Conservation (phyloP, 1,284 basidiomycete genomes). For the Rhodofomes roseus region DNA sequence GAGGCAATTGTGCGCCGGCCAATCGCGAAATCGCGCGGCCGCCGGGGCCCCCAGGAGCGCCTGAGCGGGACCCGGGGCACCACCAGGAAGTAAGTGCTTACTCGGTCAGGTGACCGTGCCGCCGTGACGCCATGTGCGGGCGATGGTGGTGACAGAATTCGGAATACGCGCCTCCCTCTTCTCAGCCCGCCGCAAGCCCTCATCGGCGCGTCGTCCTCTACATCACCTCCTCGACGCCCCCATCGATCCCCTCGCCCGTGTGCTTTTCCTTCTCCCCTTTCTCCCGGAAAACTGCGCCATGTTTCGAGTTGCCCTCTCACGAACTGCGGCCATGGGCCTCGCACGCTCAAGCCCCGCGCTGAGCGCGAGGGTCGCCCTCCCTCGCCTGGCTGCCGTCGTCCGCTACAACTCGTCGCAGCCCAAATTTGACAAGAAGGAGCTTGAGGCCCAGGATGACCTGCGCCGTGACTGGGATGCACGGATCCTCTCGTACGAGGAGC, state of each 20-base stretch:
- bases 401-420: conserved; percentile 39
- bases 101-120: neutral
- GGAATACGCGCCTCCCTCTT: neutral
- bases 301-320: conserved; percentile 19
- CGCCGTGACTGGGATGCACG: conserved; percentile 70
- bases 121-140: conserved; percentile 8
- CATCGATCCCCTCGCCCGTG: neutral
- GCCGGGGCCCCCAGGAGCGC: neutral
- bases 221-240: neutral
- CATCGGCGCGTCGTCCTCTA: neutral
- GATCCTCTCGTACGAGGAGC: conserved; percentile 74
- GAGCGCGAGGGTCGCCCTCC: conserved; percentile 2
- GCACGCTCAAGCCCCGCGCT: neutral
- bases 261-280: neutral
- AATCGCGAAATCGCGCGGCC: conserved; percentile 28
- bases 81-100: too few species aligned
- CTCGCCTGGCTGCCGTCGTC: conserved; percentile 7
- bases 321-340: conserved; percentile 5
- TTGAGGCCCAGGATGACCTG: conserved; percentile 43
- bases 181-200: neutral
- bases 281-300: conserved; percentile 8
- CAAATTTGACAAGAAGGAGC: conserved; percentile 31
- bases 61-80: neutral
- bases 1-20: conserved; percentile 34
- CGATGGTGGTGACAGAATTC: neutral